Evolutionary conservation across 2,329 filamentous ascomycete species (phyloP), one percentile per base, ranked within the genome.

Genomic region (Gnomoniopsis sp.): DNA sequence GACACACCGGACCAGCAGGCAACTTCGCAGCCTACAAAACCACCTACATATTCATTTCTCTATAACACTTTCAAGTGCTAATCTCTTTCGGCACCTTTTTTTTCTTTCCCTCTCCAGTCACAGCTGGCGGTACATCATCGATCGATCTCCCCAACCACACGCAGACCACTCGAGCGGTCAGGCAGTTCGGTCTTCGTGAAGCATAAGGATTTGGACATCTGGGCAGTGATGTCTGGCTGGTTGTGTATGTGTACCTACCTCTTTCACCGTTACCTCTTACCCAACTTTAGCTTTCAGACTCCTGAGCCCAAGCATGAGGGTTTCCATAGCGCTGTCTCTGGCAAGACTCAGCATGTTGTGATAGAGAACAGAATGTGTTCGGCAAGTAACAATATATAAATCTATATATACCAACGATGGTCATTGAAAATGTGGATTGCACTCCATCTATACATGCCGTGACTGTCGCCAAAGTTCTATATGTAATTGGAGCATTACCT

Each of bases 1-100:
- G 61, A 62, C 59, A 44, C 54, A 57, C 52, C 53, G 60, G 60
- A 62, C 53, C 60, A 57, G 56, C 60, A 62, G 60, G 54, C 59
- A 49, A 57, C 36, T 30, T 44, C 36, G 46, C 57, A 53, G 49
- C 34, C 44, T 44, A 30, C 8, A 44, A 44, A 10, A 17, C 41
- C n/a, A 21, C 41, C n/a, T 21, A 17, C 2, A 44, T 6, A 8
- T 44, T 4, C 38, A 43, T 19, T 19, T 38, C 21, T 22, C 22
- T 17, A 26, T 26, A 11, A 10, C 34, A 44, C 33, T 19, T 44
- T 30, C 26, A 8, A 30, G 26, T 30, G 26, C 8, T 30, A 8
- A 4, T 4, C 8, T 8, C 26, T n/a, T 26, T 33, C 12, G 26
- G 46, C n/a, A 22, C 34, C 43, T 22, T 23, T 2, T 15, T 22